Percentiles rank a stretch among this genome's conserved stretches.
These are phyloP conservation scores for Hypoxylon sp. DNA, from an alignment of 2,329 filamentous ascomycete genomes.

Conservation along the genomic window DNA sequence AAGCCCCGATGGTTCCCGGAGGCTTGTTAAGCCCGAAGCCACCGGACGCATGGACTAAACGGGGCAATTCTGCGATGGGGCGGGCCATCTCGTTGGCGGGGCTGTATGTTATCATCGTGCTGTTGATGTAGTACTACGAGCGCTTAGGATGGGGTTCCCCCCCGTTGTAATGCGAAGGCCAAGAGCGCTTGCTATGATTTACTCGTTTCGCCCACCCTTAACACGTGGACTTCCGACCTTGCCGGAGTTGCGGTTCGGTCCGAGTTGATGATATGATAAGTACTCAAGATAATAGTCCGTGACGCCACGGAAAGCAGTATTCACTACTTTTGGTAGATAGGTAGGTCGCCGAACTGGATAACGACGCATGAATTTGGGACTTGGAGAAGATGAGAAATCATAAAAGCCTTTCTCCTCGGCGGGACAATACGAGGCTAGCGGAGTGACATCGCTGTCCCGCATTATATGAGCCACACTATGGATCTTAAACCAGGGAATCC, in stretches of 20 bases:
- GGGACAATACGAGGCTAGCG: neutral
- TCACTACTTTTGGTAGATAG: neutral
- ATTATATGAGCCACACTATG: slow-evolving; percentile 9
- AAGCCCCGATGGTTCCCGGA: slow-evolving; percentile 28
- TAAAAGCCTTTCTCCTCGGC: slow-evolving; percentile 5
- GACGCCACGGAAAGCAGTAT: slow-evolving; percentile 5
- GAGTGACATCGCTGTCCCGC: slow-evolving; percentile 10
- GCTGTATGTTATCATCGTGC: slow-evolving; percentile 5
- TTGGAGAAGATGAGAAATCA: slow-evolving; percentile 19
- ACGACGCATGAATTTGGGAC: neutral
- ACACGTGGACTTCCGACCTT: slow-evolving; percentile 36
- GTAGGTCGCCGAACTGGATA: slow-evolving; percentile 8
- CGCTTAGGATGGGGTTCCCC: slow-evolving; percentile 32
- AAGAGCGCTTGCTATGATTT: slow-evolving; percentile 12
- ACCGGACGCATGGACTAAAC: slow-evolving; percentile 26
- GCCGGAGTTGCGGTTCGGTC: slow-evolving; percentile 38
- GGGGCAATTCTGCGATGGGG: slow-evolving; percentile 18
- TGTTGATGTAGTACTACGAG: slow-evolving; percentile 2
- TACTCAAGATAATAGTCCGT: slow-evolving; percentile 14
- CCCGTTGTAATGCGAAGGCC: slow-evolving; percentile 11
- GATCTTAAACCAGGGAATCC: slow-evolving; percentile 9
- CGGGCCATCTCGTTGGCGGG: slow-evolving; percentile 4
- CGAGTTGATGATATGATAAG: slow-evolving; percentile 29
- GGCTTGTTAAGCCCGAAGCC: slow-evolving; percentile 31
- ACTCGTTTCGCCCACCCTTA: neutral